Percentiles rank a stretch among this genome's conserved stretches.
Evolutionary conservation across 192 early-diverging fungal genomes (phyloP).

Genomic region (Entomortierella parvispora): DNA sequence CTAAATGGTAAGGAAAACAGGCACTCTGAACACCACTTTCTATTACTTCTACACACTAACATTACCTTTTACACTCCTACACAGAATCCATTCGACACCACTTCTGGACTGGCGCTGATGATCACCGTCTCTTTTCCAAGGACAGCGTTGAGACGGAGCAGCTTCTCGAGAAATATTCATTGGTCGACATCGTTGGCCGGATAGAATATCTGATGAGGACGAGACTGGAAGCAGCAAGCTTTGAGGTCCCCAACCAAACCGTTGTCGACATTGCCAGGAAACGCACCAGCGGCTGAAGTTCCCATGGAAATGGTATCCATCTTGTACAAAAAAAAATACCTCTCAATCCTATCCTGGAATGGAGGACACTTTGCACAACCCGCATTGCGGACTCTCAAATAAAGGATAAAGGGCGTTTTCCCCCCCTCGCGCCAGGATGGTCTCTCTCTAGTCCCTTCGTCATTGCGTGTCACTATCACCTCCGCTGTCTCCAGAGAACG

Average conservation of each 20-base stretch:
- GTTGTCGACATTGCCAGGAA: neutral
- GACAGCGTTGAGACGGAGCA: slow-evolving; percentile 13
- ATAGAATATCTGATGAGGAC: slow-evolving; percentile 20
- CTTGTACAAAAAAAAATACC: neutral
- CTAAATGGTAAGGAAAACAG: slow-evolving; percentile 13
- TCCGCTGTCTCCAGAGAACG: neutral
- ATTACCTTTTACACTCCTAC: neutral
- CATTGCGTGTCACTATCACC: neutral
- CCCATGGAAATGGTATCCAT: neutral
- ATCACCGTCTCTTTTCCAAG: slow-evolving; percentile 11
- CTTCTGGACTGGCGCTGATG: slow-evolving; percentile 40
- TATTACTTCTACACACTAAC: neutral
- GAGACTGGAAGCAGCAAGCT: slow-evolving; percentile 11
- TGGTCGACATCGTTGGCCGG: slow-evolving; percentile 6
- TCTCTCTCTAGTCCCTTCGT: neutral
- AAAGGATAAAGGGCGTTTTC: no score
- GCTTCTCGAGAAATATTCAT: slow-evolving; percentile 13
- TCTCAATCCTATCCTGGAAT: no score
- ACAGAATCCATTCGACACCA: slow-evolving; percentile 12
- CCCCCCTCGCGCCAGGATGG: no score
- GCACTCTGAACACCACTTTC: neutral
- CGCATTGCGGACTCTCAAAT: no score
- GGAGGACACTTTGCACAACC: no score
- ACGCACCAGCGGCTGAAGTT: neutral
- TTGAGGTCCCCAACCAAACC: neutral